Percentiles rank a stretch among this genome's conserved stretches.
Evolutionary conservation across 164 flowering plant species (phyloP).

Genomic region (Litsea cubeba): DNA sequence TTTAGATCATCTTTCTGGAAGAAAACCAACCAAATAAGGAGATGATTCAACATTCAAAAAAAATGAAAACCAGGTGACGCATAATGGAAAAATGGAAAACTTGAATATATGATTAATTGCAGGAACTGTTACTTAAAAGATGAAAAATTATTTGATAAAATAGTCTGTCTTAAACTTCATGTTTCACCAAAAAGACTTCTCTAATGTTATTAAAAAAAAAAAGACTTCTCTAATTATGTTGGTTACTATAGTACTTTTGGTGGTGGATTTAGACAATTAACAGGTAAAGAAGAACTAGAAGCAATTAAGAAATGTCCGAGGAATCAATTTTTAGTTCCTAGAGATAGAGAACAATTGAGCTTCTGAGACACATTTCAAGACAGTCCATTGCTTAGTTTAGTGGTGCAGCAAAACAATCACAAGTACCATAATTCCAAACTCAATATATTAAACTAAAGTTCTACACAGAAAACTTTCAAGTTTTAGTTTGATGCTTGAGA

Average conservation of each 20-base stretch:
- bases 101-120: background rate
- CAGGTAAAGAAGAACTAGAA: background rate
- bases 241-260: background rate
- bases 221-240: background rate
- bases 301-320: background rate
- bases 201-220: background rate
- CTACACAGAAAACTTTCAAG: background rate
- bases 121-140: background rate
- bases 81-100: background rate
- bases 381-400: background rate
- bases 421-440: background rate
- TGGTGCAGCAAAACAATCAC: background rate
- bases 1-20: constrained; percentile 93
- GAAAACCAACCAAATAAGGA: constrained; percentile 2
- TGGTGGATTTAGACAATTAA: background rate
- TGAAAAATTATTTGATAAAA: background rate
- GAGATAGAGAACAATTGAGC: background rate
- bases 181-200: background rate
- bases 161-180: background rate
- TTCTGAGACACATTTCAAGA: background rate
- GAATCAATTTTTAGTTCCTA: background rate
- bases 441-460: background rate
- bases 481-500: background rate
- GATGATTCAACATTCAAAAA: background rate
- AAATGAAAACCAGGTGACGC: constrained; percentile 1